Percentiles rank a stretch among this genome's conserved stretches.
Evolutionary conservation across 106 monocot species (phyloP).

Genomic region (Chionographis japonica): DNA sequence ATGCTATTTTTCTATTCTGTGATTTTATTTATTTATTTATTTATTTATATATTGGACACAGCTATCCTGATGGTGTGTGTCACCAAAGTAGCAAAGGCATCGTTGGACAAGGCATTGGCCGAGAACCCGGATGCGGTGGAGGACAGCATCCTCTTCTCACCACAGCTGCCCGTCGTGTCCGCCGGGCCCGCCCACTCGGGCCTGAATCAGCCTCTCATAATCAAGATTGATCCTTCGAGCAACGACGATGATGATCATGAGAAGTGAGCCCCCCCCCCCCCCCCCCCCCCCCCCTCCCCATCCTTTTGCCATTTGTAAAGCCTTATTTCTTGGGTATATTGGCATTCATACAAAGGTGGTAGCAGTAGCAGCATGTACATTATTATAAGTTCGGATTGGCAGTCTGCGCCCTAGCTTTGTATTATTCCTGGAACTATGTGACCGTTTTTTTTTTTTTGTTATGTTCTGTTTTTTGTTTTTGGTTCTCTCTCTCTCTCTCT

Average conservation of each 20-base stretch:
- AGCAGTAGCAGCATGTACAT: too few species aligned
- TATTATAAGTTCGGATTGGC: too few species aligned
- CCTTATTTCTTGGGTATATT: too few species aligned
- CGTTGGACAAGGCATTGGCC: slow-evolving; percentile 85
- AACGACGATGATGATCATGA: slow-evolving; percentile 28
- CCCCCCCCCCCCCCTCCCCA: background rate
- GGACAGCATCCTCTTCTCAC: slow-evolving; percentile 43
- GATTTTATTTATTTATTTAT: too few species aligned
- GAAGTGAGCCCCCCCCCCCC: slow-evolving; percentile 1
- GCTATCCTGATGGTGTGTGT: slow-evolving; percentile 77
- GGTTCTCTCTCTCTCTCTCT: too few species aligned
- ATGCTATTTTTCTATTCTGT: too few species aligned
- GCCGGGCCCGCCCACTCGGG: slow-evolving; percentile 15
- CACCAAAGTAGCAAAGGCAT: slow-evolving; percentile 79
- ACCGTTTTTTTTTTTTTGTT: too few species aligned
- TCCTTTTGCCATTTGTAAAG: too few species aligned
- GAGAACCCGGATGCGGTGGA: slow-evolving; percentile 39
- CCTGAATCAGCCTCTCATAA: slow-evolving; percentile 62
- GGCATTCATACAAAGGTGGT: too few species aligned
- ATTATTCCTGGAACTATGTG: too few species aligned
- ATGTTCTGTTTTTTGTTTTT: too few species aligned
- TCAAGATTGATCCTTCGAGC: slow-evolving; percentile 49
- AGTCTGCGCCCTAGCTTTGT: too few species aligned
- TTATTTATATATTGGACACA: slow-evolving; percentile 17
- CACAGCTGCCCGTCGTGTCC: slow-evolving; percentile 45